Evolutionary conservation across 2,329 filamentous ascomycete genomes (phyloP).

Genomic region (Paecilomyces variotii): DNA sequence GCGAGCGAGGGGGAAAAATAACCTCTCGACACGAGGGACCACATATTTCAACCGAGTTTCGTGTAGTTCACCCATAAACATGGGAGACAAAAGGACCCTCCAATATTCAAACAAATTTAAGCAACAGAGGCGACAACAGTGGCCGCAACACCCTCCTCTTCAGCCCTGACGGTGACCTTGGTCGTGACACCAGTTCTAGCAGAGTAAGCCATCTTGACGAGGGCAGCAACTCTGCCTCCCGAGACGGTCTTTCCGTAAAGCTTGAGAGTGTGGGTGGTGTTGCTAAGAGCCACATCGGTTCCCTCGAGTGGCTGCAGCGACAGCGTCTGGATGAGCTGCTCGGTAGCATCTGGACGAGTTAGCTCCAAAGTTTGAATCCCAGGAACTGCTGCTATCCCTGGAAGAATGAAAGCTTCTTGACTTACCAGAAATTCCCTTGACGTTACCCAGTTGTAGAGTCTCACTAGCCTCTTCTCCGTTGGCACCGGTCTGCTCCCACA

Average conservation of each 20-base stretch:
- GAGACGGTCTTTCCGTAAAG: constrained; percentile 90
- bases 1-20: constrained; percentile 2
- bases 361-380: constrained; percentile 7
- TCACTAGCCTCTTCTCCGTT: constrained; percentile 83
- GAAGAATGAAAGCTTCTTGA: constrained; percentile 11
- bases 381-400: background rate
- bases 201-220: constrained; percentile 87
- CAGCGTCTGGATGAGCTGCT: constrained; percentile 76
- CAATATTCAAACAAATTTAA: constrained; percentile 38
- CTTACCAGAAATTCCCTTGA: constrained; percentile 89
- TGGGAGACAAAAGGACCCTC: background rate
- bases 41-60: background rate
- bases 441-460: constrained; percentile 76
- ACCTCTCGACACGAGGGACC: background rate
- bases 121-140: constrained; percentile 78
- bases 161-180: constrained; percentile 85
- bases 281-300: constrained; percentile 80
- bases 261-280: constrained; percentile 89
- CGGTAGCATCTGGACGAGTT: constrained; percentile 68
- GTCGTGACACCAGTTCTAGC: constrained; percentile 90
- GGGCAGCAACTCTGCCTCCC: constrained; percentile 80
- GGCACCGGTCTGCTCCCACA: constrained; percentile 92
- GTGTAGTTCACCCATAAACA: background rate
- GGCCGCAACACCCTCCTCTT: constrained; percentile 84
- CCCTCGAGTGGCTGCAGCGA: constrained; percentile 92